A percentile compares a stretch with the other conserved stretches of the same genome.
Conservation (phyloP, 2,329 filamentous ascomycete species). For the Colletotrichum camelliae region DNA sequence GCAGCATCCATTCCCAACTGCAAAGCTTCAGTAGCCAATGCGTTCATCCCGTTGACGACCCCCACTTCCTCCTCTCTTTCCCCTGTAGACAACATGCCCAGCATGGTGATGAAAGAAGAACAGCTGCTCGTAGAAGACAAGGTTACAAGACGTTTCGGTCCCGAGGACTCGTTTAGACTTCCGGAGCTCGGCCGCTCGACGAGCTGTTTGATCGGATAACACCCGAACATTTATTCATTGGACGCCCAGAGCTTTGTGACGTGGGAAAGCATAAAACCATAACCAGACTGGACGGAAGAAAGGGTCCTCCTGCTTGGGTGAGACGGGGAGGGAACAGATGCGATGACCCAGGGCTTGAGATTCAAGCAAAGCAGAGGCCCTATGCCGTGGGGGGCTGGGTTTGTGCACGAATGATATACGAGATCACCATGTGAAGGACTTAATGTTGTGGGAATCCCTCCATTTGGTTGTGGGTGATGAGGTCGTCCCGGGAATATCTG, state of each 20-base stretch:
- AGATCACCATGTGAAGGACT: accelerated
- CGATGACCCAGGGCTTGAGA: neutral
- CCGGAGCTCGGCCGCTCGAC: neutral
- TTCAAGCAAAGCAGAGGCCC: neutral
- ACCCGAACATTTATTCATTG: neutral
- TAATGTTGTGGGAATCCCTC: neutral
- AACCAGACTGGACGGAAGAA: neutral
- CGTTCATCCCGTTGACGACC: neutral
- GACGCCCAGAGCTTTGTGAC: neutral
- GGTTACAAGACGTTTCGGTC: neutral
- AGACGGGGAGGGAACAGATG: neutral
- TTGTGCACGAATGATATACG: accelerated
- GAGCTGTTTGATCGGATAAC: neutral
- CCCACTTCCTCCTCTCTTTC: neutral
- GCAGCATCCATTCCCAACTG: neutral
- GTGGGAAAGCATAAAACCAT: neutral
- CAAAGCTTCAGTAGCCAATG: neutral
- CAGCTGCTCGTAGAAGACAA: neutral
- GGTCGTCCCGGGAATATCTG: no score
- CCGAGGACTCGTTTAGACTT: neutral
- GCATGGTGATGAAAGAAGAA: neutral
- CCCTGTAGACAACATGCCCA: no score
- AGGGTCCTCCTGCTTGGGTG: neutral
- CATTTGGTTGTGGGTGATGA: no score
- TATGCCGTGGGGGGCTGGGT: accelerated